Conservation (phyloP, 2,329 filamentous ascomycete genomes). For the Dothideomycetes sp. region DNA sequence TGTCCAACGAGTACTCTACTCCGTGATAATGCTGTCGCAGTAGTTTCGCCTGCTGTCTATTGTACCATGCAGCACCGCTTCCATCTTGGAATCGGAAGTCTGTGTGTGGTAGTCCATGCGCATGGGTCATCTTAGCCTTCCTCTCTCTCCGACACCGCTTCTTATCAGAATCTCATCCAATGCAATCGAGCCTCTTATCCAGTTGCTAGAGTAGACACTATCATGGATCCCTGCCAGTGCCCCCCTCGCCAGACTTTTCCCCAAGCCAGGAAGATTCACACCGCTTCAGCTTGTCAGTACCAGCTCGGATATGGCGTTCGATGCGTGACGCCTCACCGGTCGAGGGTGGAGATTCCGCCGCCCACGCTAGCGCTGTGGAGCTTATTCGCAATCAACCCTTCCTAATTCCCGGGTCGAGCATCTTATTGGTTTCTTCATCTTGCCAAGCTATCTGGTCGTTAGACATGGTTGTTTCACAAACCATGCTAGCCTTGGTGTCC, state of each 20-base stretch:
- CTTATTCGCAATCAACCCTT: neutral
- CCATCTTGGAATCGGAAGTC: too few relatives aligned
- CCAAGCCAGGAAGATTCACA: neutral
- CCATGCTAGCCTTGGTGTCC: neutral
- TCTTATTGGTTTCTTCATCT: neutral
- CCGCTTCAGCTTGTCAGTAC: neutral
- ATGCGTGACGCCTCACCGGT: neutral
- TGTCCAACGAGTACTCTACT: too few relatives aligned
- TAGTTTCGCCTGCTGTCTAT: too few relatives aligned
- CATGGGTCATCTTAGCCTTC: too few relatives aligned
- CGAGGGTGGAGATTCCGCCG: neutral
- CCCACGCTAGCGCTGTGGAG: neutral
- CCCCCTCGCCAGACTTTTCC: neutral
- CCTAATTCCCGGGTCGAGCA: neutral
- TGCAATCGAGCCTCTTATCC: too few relatives aligned
- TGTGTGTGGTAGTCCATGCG: too few relatives aligned
- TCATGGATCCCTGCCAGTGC: too few relatives aligned
- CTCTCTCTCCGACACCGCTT: too few relatives aligned
- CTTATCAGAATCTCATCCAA: too few relatives aligned
- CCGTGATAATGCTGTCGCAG: too few relatives aligned
- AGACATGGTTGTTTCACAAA: neutral
- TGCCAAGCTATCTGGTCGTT: neutral
- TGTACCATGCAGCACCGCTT: too few relatives aligned
- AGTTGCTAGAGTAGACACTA: too few relatives aligned
- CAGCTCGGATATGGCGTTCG: neutral